Evolutionary conservation across 192 early-diverging fungal genomes (phyloP), one percentile per base, ranked within the genome.

Genomic region (Coemansia sp.): DNA sequence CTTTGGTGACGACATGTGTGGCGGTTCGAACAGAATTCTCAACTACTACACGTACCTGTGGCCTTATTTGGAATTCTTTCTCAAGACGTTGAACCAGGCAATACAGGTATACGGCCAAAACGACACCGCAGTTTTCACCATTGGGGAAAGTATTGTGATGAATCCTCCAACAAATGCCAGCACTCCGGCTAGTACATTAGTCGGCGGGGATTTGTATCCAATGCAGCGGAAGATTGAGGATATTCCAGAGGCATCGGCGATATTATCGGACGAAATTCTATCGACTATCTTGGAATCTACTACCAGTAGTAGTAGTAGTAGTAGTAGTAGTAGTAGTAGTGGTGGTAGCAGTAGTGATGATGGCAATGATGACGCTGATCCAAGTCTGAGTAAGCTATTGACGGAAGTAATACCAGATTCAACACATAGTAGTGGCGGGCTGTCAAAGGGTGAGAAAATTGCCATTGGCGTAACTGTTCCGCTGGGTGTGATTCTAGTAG

Each of bases 31-130:
- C 23, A 52, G 11, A 15, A 37, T 41, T 15, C 61, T 42, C 60
- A 53, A 56, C 45, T 76, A 70, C 65, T 76, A 67, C 38, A 76
- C 68, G 12, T 18, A 67, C 10, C 53, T 76, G 37, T 52, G 60
- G n/a, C 37, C 44, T 44, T 71, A 76, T 48, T 19, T 60, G 0
- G 45, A 56, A 0, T 65, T 72, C 47, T 63, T 64, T 0, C 23
- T 0, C 2, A 16, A 6, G 4, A 57, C 56, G 12, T 21, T 65
- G 43, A 39, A 38, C 4, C 38, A 18, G 37, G 15, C 2, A 1
- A 18, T 48, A 11, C 13, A 21, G 40, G 44, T 56, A 13, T 63
- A 57, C 12, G 43, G 7, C 7, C 13, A 11, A 26, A 7, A 9
- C 11, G 26, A 26, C 26, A 56, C 6, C 37, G 18, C 7, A 26